Percentiles rank a stretch among this genome's conserved stretches.
Evolutionary conservation across 2,329 filamentous ascomycete species (phyloP).

Genomic region (Cytospora chrysosperma): DNA sequence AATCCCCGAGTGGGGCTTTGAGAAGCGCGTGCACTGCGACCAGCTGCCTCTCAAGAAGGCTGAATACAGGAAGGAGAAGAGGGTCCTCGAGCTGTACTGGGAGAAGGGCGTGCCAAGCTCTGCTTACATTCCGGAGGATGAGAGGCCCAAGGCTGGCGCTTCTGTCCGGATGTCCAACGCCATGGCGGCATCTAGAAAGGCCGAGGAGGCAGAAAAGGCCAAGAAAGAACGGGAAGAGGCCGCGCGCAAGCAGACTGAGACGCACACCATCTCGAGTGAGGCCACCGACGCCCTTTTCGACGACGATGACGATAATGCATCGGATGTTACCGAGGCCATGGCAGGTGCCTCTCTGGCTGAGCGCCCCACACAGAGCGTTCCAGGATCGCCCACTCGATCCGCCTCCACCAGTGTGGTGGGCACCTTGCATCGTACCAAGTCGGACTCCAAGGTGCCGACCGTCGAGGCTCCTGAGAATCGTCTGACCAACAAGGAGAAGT

Average conservation of each 20-base stretch:
- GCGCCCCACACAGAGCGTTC: slow-evolving; percentile 91
- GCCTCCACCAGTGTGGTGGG: slow-evolving; percentile 56
- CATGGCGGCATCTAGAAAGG: slow-evolving; percentile 73
- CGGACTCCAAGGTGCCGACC: slow-evolving; percentile 85
- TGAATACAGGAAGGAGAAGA: slow-evolving; percentile 96
- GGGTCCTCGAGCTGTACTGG: slow-evolving; percentile 96
- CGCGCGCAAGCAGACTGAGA: slow-evolving; percentile 89
- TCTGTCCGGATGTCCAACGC: slow-evolving; percentile 74
- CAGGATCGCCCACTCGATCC: slow-evolving; percentile 82
- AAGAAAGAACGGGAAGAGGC: slow-evolving; percentile 88
- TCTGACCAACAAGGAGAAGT: slow-evolving; percentile 93
- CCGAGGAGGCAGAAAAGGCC: slow-evolving; percentile 76
- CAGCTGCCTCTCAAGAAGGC: slow-evolving; percentile 97
- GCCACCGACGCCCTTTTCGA: slow-evolving; percentile 96
- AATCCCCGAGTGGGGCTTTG: slow-evolving; percentile 97
- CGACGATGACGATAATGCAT: slow-evolving; percentile 83
- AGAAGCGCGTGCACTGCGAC: slow-evolving; percentile 98
- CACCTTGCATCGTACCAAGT: slow-evolving; percentile 81
- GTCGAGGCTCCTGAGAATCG: slow-evolving; percentile 74
- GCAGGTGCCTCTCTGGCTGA: slow-evolving; percentile 87
- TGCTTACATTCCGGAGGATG: slow-evolving; percentile 93
- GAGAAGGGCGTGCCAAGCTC: slow-evolving; percentile 98
- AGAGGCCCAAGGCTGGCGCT: slow-evolving; percentile 80
- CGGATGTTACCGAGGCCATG: slow-evolving; percentile 86
- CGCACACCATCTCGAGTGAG: slow-evolving; percentile 88